These are phyloP conservation scores for Anthostomella pinea DNA, from an alignment of 2,329 filamentous ascomycete species.

Conservation along the genomic window DNA sequence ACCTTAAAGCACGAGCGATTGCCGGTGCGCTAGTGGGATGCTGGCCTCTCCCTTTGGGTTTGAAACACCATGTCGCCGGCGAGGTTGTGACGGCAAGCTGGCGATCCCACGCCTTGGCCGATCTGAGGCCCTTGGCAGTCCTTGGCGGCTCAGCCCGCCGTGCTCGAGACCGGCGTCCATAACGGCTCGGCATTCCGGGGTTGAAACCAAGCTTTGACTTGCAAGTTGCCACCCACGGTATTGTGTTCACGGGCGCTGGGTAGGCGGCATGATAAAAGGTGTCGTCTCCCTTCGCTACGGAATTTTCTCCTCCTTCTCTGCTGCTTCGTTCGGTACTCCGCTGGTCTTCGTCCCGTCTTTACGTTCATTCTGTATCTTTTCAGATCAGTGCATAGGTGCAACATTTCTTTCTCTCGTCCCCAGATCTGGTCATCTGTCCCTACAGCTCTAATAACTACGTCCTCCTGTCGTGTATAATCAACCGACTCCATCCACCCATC, in stretches of 20 bases:
- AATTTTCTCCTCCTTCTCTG: constrained; percentile 8
- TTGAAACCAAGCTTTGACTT: constrained; percentile 4
- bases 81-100: too few species aligned
- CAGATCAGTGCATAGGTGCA: constrained; percentile 26
- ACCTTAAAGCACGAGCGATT: too few species aligned
- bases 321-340: constrained; percentile 12
- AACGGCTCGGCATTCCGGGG: constrained; percentile 11
- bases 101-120: constrained; percentile 27
- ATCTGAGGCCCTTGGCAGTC: constrained; percentile 23
- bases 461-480: neutral
- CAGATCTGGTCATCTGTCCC: constrained; percentile 21
- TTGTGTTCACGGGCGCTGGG: neutral
- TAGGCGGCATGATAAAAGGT: constrained; percentile 3
- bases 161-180: constrained; percentile 5
- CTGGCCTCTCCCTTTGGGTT: too few species aligned
- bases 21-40: too few species aligned
- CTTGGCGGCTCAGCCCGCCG: constrained; percentile 14
- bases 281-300: constrained; percentile 1
- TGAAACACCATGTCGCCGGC: too few species aligned
- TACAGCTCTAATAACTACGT: too few species aligned
- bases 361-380: constrained; percentile 11
- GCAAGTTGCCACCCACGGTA: neutral
- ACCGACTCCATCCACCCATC: neutral
- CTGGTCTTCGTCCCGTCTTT: constrained; percentile 14
- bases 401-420: constrained; percentile 8